A percentile compares a stretch with the other conserved stretches of the same genome.
These are phyloP conservation scores for Syncephalastrum sp. DNA, from an alignment of 371 early-diverging fungal genomes.

Conservation along the genomic window DNA sequence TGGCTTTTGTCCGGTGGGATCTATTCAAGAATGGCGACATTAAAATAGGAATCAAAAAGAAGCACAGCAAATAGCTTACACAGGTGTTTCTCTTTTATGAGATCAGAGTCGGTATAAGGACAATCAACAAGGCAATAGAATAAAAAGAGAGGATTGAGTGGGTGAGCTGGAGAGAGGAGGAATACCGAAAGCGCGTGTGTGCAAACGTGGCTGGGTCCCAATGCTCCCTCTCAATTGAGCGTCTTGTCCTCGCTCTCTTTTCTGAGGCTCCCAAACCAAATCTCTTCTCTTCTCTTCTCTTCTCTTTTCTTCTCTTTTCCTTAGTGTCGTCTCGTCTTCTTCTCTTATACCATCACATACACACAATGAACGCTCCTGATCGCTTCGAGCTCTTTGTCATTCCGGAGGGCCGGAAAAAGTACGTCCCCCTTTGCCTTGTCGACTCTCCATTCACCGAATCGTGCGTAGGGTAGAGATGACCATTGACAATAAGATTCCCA, in stretches of 20 bases:
- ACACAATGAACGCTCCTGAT: constrained; percentile 88
- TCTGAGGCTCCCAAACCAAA: neutral
- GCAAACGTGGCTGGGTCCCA: constrained; percentile 1
- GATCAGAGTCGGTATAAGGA: too few relatives aligned
- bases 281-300: neutral
- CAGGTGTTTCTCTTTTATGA: too few relatives aligned
- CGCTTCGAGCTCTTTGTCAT: constrained; percentile 87
- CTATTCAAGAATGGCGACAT: too few relatives aligned
- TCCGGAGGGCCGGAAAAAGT: constrained; percentile 90
- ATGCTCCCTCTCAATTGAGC: too few relatives aligned
- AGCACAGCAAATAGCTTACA: too few relatives aligned
- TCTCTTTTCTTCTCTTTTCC: neutral
- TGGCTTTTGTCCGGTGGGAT: too few relatives aligned
- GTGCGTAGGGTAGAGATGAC: constrained; percentile 71
- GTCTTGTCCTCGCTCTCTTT: too few relatives aligned
- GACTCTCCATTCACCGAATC: neutral
- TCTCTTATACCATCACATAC: constrained; percentile 4
- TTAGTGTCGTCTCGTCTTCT: too few relatives aligned
- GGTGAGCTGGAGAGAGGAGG: neutral
- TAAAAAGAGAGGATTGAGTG: constrained; percentile 2
- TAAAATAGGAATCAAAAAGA: too few relatives aligned
- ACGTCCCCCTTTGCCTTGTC: constrained; percentile 11
- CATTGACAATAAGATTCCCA: constrained; percentile 90
- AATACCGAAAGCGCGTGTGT: constrained; percentile 3
- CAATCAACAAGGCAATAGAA: neutral